Conservation (phyloP, 176 grass and related monocot genomes). For the Ananas comosus region DNA sequence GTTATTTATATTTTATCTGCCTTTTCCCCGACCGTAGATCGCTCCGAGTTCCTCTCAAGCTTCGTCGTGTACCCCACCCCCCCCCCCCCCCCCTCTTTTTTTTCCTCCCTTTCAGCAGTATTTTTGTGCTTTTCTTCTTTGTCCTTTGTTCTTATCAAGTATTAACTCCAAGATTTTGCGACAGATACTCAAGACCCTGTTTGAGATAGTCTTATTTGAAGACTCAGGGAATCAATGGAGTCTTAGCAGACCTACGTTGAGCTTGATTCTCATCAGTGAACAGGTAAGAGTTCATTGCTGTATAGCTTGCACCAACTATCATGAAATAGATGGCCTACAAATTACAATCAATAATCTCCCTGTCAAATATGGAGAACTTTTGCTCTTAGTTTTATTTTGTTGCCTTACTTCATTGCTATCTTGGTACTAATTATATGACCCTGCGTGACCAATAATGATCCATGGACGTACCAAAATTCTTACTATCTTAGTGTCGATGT, state of each 20-base stretch:
- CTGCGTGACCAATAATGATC: too few species aligned
- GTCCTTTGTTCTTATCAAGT: not conserved
- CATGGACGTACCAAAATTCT: too few species aligned
- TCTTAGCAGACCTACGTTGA: slow-evolving; percentile 96
- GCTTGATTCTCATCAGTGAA: slow-evolving; percentile 97
- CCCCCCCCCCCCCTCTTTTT: too few species aligned
- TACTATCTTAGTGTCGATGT: too few species aligned
- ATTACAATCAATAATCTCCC: too few species aligned
- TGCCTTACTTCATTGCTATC: too few species aligned
- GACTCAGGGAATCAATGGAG: slow-evolving; percentile 98
- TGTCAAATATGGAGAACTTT: too few species aligned
- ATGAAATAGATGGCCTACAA: too few species aligned
- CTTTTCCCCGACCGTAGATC: not conserved
- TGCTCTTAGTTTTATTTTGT: too few species aligned
- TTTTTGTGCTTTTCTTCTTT: not conserved
- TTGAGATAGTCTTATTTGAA: slow-evolving; percentile 98
- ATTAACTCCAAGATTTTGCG: slow-evolving; percentile 3
- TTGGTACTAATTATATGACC: too few species aligned
- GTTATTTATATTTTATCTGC: too few species aligned
- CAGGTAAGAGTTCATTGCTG: slow-evolving; percentile 38
- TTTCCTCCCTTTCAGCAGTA: not conserved
- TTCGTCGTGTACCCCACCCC: not conserved
- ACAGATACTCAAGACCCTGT: slow-evolving; percentile 90
- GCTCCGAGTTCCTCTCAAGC: not conserved
- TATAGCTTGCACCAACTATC: not conserved